Evolutionary conservation across 495 filamentous ascomycete genomes (phyloP).

Genomic region (Hypoxylon rickii): DNA sequence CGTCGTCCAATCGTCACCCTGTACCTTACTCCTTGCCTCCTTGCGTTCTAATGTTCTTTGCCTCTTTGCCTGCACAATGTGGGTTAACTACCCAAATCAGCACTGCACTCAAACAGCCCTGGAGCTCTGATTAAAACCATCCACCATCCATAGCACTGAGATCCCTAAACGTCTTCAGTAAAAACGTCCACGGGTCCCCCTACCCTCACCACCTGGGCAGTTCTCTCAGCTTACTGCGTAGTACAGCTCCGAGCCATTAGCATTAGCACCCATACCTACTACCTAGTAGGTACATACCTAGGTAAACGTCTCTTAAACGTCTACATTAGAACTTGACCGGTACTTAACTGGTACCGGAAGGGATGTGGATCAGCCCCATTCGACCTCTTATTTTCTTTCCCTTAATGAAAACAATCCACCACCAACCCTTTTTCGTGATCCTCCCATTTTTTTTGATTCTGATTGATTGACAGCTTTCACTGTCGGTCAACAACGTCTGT

Average conservation of each 20-base stretch:
- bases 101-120: too few species aligned
- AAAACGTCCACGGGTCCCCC: too few species aligned
- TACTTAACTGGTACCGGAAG: constrained; percentile 13
- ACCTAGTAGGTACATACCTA: not conserved
- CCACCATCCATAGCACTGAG: too few species aligned
- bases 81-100: too few species aligned
- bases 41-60: not conserved
- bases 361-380: constrained; percentile 39
- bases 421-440: constrained; percentile 33
- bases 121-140: too few species aligned
- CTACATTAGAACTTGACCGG: not conserved
- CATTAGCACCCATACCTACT: not conserved
- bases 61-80: too few species aligned
- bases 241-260: not conserved
- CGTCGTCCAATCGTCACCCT: too few species aligned
- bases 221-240: too few species aligned
- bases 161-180: too few species aligned
- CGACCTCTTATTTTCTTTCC: constrained; percentile 41
- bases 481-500: constrained; percentile 35
- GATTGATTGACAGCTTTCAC: constrained; percentile 17
- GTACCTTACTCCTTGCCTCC: not conserved
- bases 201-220: too few species aligned
- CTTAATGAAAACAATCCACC: constrained; percentile 36
- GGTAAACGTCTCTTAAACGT: not conserved
- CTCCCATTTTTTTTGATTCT: too few species aligned